phyloP scores from a whole-genome alignment of 768 basidiomycete genomes.

The Lentinula edodes region DNA sequence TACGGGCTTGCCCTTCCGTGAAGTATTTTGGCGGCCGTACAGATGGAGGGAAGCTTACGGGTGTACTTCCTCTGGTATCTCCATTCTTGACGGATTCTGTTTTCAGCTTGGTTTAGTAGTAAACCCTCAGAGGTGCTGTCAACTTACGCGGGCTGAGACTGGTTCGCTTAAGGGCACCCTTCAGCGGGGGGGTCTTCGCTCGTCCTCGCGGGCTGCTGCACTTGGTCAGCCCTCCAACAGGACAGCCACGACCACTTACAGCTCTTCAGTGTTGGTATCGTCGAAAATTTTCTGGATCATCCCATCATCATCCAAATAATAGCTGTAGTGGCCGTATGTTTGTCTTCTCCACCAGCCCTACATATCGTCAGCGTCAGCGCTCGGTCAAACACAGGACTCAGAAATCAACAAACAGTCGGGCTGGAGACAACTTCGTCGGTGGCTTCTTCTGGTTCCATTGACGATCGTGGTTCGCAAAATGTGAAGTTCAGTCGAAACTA shows the following conservation, averaged over 20 bases:
- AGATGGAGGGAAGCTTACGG: background rate
- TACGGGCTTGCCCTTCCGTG: background rate
- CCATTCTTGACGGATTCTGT: background rate
- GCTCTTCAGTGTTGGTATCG: background rate
- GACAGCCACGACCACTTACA: background rate
- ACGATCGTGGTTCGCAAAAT: too few relatives aligned
- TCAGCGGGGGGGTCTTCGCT: background rate
- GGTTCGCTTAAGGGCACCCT: too few relatives aligned
- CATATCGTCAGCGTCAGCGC: background rate
- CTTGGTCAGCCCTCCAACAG: too few relatives aligned
- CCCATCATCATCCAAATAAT: background rate
- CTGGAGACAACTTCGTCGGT: background rate
- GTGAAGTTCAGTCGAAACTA: too few relatives aligned
- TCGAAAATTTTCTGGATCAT: background rate
- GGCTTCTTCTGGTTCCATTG: too few relatives aligned
- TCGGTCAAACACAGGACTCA: too few relatives aligned
- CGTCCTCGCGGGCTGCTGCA: background rate
- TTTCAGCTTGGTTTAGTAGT: too few relatives aligned
- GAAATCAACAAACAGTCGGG: too few relatives aligned
- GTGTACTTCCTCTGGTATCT: background rate
- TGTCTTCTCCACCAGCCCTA: background rate
- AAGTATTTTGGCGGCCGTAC: background rate
- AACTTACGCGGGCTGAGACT: too few relatives aligned
- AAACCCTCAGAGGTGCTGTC: background rate
- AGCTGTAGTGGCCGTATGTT: background rate